Evolutionary conservation across 768 basidiomycete species (phyloP), one percentile per base, ranked within the genome.

Genomic region (Lactarius hengduanensis): DNA sequence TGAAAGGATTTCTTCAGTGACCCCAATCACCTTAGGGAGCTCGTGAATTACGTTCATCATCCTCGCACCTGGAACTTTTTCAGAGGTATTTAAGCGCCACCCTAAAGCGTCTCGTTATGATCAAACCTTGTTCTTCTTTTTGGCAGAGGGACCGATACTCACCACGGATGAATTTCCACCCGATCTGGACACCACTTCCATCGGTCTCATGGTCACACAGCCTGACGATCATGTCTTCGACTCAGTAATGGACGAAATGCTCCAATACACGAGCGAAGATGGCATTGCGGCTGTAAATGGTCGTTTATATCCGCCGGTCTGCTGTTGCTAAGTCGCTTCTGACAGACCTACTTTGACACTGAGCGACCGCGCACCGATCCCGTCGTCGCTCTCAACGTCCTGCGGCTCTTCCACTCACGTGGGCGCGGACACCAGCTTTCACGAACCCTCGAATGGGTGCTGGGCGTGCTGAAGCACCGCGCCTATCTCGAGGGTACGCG

Each of bases 151-250:
- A 45, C 60, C 69, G 13, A 70, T 77, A 41, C 73, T 83, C 4
- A 84, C 83, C 3, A 83, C 82, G 5, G 78, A 79, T 54, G 74
- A 77, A 28, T 85, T 82, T 70, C 84, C 84, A 1, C 78, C 77
- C 65, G 86, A 87, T 72, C 73, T 86, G 32, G 86, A 86, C 68
- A 86, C 84, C 0, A 86, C 86, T 0, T 84, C 86, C 5, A 60
- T 87, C 11, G 85, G 76, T 16, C 73, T 85, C 30, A 83, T 80
- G 3, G 76, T 85, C 36, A 74, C 79, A 34, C 65, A 72, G 62
- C 74, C 65, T 10, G 72, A 74, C 56, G 73, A 75, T 32, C 73
- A 71, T 11, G 69, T 79, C 8, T 77, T 78, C 3, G 72, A 75
- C 45, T 77, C 79, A 2, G 77, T 86, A 10, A 81, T 87, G 79